These are phyloP conservation scores for Tanacetum coccineum DNA, from an alignment of 129 eudicot genomes.

Conservation along the genomic window DNA sequence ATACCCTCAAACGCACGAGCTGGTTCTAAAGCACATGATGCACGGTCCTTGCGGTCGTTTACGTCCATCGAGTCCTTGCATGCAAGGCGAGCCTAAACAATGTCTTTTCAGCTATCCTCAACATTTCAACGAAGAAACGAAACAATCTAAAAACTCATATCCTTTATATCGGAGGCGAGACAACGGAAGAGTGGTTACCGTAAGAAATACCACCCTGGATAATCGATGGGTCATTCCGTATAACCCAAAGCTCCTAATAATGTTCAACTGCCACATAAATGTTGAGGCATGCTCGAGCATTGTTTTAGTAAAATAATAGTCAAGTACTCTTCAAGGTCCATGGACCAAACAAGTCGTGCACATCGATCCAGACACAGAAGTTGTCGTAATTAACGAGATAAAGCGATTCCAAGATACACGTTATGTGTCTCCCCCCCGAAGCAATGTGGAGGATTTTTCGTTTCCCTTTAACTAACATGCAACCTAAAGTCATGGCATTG, in stretches of 20 bases:
- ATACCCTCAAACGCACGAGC: background rate
- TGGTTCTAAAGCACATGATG: conserved; percentile 31
- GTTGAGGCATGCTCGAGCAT: background rate
- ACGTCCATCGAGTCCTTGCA: background rate
- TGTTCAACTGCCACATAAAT: background rate
- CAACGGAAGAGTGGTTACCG: background rate
- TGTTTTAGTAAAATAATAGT: background rate
- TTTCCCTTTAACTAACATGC: background rate
- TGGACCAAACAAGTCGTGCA: background rate
- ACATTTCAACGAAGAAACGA: background rate
- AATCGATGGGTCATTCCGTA: background rate
- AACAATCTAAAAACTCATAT: background rate
- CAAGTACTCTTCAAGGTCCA: background rate
- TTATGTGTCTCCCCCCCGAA: background rate
- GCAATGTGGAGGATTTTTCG: background rate
- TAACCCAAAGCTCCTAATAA: background rate
- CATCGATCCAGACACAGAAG: background rate
- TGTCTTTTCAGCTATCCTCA: background rate
- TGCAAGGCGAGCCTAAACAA: conserved; percentile 12
- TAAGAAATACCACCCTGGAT: background rate
- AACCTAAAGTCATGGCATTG: background rate
- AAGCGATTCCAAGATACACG: background rate
- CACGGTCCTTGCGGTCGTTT: conserved; percentile 27
- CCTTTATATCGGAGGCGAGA: background rate
- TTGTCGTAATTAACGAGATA: background rate